phyloP scores from a whole-genome alignment of 2,329 filamentous ascomycete genomes.

The Fusarium sambucinum region DNA sequence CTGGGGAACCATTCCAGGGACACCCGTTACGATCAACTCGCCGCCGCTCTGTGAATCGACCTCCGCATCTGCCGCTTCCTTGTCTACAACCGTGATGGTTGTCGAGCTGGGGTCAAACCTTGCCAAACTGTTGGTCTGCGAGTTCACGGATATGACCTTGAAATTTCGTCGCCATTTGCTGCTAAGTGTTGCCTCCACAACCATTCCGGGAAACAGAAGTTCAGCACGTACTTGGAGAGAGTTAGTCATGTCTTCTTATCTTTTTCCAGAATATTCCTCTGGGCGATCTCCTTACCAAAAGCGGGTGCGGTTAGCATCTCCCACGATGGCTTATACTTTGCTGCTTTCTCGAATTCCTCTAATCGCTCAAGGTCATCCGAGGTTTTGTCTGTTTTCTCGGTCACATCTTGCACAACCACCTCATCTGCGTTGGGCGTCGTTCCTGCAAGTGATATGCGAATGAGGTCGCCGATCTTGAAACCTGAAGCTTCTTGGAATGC shows the following conservation, averaged over 20 bases:
- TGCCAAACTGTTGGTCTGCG: constrained; percentile 58
- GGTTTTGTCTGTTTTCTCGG: constrained; percentile 42
- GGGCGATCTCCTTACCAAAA: constrained; percentile 51
- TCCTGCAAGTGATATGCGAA: constrained; percentile 69
- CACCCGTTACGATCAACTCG: constrained; percentile 62
- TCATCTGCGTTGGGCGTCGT: constrained; percentile 66
- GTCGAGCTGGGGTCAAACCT: constrained; percentile 57
- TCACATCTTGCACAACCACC: constrained; percentile 72
- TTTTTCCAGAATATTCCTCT: no score
- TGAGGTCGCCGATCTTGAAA: constrained; percentile 77
- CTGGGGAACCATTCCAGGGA: constrained; percentile 77
- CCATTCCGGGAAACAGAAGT: constrained; percentile 76
- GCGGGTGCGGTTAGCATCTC: constrained; percentile 51
- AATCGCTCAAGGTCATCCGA: constrained; percentile 18
- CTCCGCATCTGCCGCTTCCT: constrained; percentile 39
- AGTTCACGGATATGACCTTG: constrained; percentile 67
- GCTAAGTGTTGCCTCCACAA: constrained; percentile 70
- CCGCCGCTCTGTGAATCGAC: constrained; percentile 40
- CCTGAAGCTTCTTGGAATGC: constrained; percentile 78
- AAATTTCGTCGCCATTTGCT: constrained; percentile 60
- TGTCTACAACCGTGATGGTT: constrained; percentile 54
- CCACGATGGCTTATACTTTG: constrained; percentile 54
- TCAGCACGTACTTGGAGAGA: constrained; percentile 68
- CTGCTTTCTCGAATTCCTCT: constrained; percentile 43
- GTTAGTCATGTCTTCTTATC: no score